Percentiles rank a stretch among this genome's conserved stretches.
These are phyloP conservation scores for Taphrina deformans DNA, from an alignment of 1,139 yeast species.

Conservation along the genomic window DNA sequence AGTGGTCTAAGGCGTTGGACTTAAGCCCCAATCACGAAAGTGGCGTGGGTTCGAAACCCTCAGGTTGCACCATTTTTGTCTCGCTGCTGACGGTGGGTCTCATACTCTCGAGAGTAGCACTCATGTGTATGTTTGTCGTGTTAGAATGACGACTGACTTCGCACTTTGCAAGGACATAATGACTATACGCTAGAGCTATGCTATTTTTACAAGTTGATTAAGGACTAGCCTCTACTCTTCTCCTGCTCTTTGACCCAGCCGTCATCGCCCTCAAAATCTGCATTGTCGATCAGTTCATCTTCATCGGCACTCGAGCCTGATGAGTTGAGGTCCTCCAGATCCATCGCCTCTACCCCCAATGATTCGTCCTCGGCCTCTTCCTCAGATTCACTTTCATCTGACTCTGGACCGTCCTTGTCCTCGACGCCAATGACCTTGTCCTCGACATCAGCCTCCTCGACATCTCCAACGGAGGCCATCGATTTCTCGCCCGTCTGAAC, in stretches of 20 bases:
- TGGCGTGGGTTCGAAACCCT: conserved; percentile 15
- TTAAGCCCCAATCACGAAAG: conserved; percentile 13
- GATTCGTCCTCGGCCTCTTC: conserved; percentile 4
- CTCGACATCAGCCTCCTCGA: background rate
- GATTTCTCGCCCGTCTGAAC: background rate
- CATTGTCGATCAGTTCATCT: conserved; percentile 12
- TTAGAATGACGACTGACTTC: too few relatives aligned
- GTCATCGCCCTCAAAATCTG: conserved; percentile 20
- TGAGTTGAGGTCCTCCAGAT: conserved; percentile 4
- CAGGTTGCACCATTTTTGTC: conserved; percentile 1
- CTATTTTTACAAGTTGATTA: background rate
- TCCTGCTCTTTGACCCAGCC: conserved; percentile 1
- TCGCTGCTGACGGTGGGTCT: too few relatives aligned
- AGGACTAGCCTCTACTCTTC: background rate
- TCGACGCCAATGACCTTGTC: conserved; percentile 8
- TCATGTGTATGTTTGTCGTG: too few relatives aligned
- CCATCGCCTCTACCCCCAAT: conserved; percentile 3
- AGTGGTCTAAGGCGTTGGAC: conserved; percentile 14
- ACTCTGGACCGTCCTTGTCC: conserved; percentile 22
- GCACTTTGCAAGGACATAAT: too few relatives aligned
- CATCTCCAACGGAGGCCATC: background rate
- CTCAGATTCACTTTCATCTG: conserved; percentile 10
- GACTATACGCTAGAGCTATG: background rate
- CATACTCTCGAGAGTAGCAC: too few relatives aligned
- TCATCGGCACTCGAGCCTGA: conserved; percentile 5